Conservation (phyloP, 768 basidiomycete species). For the Pleurotus citrinopileatus region DNA sequence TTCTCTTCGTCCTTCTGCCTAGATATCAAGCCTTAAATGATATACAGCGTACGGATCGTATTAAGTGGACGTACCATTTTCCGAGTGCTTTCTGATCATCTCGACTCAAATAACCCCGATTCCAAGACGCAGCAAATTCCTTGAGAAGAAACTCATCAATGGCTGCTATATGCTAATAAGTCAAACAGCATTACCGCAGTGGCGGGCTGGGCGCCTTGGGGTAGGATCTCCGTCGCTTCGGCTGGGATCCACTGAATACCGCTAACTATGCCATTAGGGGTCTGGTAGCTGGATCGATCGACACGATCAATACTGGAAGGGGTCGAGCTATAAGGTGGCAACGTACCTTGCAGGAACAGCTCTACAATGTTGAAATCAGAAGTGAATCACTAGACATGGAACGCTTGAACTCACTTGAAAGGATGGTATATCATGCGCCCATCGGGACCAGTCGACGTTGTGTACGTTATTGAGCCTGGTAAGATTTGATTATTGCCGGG, state of each 20-base stretch:
- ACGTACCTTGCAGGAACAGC: slow-evolving; percentile 72
- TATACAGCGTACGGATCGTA: background rate
- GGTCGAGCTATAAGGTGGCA: slow-evolving; percentile 4
- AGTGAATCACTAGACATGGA: slow-evolving; percentile 5
- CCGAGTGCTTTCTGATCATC: slow-evolving; percentile 39
- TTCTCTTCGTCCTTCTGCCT: slow-evolving; percentile 51
- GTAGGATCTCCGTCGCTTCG: slow-evolving; percentile 63
- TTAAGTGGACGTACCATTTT: slow-evolving; percentile 36
- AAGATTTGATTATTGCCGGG: slow-evolving; percentile 38
- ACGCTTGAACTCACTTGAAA: slow-evolving; percentile 55
- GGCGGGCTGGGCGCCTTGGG: slow-evolving; percentile 59
- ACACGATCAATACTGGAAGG: slow-evolving; percentile 20
- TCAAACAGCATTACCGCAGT: slow-evolving; percentile 34
- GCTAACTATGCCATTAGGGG: slow-evolving; percentile 54
- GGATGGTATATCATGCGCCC: slow-evolving; percentile 66
- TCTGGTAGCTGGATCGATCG: slow-evolving; percentile 59
- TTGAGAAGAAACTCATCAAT: slow-evolving; percentile 19
- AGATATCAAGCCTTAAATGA: background rate
- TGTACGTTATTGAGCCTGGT: slow-evolving; percentile 72
- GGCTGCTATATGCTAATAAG: slow-evolving; percentile 11
- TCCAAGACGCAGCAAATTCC: slow-evolving; percentile 62
- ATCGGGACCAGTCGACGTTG: slow-evolving; percentile 59
- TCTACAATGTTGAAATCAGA: slow-evolving; percentile 32
- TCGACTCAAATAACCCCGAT: slow-evolving; percentile 35
- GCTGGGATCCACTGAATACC: slow-evolving; percentile 70